phyloP scores from a whole-genome alignment of 345 rosid genomes.

The Eucalyptus microcorys region DNA sequence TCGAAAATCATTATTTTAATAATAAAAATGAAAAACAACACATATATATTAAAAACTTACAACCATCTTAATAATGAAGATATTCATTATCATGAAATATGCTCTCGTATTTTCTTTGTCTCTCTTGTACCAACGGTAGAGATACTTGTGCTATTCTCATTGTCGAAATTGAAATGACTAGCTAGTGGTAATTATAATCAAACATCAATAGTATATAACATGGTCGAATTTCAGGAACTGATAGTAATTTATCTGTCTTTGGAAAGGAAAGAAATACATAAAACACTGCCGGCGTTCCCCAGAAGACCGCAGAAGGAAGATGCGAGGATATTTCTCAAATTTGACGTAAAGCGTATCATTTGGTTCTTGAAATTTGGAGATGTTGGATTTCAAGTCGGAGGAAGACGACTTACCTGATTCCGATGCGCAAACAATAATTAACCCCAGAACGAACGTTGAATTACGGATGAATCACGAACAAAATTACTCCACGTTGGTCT shows the following conservation, averaged over 20 bases:
- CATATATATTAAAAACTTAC: not conserved
- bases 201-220: too few species aligned
- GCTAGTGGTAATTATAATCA: not conserved
- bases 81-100: not conserved
- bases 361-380: not conserved
- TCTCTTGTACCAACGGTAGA: not conserved
- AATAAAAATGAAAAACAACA: not conserved
- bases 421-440: too few species aligned
- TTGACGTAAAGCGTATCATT: not conserved
- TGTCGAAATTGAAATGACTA: not conserved
- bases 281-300: not conserved
- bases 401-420: too few species aligned
- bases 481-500: too few species aligned
- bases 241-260: too few species aligned
- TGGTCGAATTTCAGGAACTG: not conserved
- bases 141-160: not conserved
- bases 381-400: too few species aligned
- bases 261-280: not conserved
- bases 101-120: not conserved
- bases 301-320: not conserved
- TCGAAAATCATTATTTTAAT: not conserved
- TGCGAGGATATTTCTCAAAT: not conserved
- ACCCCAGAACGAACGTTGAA: too few species aligned
- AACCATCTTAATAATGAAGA: not conserved
- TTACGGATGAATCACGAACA: too few species aligned